Percentiles rank a stretch among this genome's conserved stretches.
Evolutionary conservation across 257 asterid genomes (phyloP).

Genomic region (Solanum virginianum): DNA sequence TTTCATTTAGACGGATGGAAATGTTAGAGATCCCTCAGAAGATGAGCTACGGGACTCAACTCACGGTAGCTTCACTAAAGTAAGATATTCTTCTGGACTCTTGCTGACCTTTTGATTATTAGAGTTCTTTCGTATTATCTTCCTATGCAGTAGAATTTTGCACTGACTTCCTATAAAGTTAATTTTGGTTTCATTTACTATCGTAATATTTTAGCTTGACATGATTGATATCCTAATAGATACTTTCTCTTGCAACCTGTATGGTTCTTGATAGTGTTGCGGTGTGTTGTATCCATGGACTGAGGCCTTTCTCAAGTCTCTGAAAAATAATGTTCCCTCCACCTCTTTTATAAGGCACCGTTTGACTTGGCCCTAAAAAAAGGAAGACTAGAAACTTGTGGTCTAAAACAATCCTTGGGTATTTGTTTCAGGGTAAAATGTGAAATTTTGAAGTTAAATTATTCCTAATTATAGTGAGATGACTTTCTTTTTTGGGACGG

Average conservation of each 20-base stretch:
- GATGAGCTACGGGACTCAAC: conserved; percentile 24
- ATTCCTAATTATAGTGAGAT: too few species aligned
- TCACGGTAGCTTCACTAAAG: conserved; percentile 67
- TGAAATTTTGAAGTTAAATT: too few species aligned
- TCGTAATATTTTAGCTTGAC: not conserved
- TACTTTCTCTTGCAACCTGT: not conserved
- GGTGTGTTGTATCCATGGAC: not conserved
- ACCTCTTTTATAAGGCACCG: too few species aligned
- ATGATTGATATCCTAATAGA: not conserved
- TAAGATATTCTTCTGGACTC: not conserved
- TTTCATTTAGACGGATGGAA: conserved; percentile 45
- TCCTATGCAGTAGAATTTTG: not conserved
- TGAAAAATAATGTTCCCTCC: not conserved
- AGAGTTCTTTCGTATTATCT: not conserved
- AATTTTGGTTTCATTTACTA: not conserved
- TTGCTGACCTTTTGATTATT: not conserved
- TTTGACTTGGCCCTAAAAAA: too few species aligned
- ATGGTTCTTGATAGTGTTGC: not conserved
- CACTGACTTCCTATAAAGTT: not conserved
- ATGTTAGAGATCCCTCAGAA: conserved; percentile 41
- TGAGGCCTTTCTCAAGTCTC: not conserved
- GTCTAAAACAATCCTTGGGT: too few species aligned
- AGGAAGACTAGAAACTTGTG: too few species aligned
- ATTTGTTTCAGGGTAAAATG: too few species aligned
- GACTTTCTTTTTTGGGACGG: too few species aligned